These are phyloP conservation scores for Mortierella polycephala DNA, from an alignment of 371 early-diverging fungal genomes.

Conservation along the genomic window DNA sequence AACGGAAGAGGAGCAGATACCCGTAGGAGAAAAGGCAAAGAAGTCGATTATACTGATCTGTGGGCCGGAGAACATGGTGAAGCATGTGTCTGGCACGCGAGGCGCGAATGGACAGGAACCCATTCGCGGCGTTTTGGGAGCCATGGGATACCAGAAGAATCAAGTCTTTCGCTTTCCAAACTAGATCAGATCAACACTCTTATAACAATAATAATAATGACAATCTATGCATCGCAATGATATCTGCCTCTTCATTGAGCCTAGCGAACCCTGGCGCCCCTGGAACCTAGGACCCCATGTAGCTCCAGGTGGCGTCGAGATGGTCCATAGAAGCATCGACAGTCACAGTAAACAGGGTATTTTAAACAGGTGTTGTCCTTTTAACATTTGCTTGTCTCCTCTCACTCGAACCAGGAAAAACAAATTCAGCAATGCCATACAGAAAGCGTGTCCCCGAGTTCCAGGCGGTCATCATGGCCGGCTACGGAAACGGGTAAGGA, in stretches of 20 bases:
- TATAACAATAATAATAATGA: neutral
- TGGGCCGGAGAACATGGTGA: slow-evolving; percentile 52
- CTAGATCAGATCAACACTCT: slow-evolving; percentile 6
- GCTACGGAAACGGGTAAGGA: slow-evolving; percentile 77
- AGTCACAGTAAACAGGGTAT: too few relatives aligned
- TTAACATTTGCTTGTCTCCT: neutral
- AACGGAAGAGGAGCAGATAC: neutral
- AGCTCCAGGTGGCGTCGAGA: too few relatives aligned
- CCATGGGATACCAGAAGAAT: slow-evolving; percentile 40
- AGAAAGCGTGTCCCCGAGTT: slow-evolving; percentile 65
- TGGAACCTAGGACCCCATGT: too few relatives aligned
- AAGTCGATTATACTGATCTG: slow-evolving; percentile 47
- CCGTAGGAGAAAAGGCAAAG: neutral
- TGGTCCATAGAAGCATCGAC: too few relatives aligned
- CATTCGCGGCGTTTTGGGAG: slow-evolving; percentile 39
- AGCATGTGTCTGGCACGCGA: slow-evolving; percentile 38
- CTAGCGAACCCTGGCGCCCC: too few relatives aligned
- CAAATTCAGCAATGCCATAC: slow-evolving; percentile 35
- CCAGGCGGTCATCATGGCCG: slow-evolving; percentile 83
- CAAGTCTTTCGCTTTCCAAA: slow-evolving; percentile 54
- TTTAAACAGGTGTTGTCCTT: too few relatives aligned
- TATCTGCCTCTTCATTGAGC: too few relatives aligned
- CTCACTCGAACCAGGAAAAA: neutral
- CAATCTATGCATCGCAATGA: too few relatives aligned
- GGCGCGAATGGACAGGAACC: slow-evolving; percentile 46